Evolutionary conservation across 192 early-diverging fungal species (phyloP), one percentile per base, ranked within the genome.

Genomic region (Haplosporangium gracile): DNA sequence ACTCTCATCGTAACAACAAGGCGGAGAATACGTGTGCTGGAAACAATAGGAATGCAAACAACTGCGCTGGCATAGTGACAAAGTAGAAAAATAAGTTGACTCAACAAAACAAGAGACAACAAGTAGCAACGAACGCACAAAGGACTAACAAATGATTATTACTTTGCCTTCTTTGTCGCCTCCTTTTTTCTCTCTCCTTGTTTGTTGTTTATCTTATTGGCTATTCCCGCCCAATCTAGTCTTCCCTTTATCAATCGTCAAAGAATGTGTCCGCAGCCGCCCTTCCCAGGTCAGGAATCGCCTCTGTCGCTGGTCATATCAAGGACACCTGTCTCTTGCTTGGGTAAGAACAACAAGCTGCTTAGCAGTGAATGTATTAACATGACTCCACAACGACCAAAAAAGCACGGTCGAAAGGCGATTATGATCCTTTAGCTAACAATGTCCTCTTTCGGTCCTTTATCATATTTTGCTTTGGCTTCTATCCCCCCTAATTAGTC

Each of bases 311-410:
- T 20, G 88, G 88, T 29, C 91, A 91, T 78, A 89, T 93, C 78
- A 83, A 89, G 26, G 91, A 91, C 47, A 92, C 90, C 4, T 88
- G 87, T 18, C 87, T 85, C 51, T 65, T 92, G 11, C 81, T 92
- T 29, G 80, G 85, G 90, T 91, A 90, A 69, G 76, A 65, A 32
- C 60, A 65, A 57, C 55, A 26, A 0, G 29, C 32, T 32, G 9
- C 24, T 26, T 26, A 60, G 29, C 60, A 32, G 60, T 65, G 11
- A 65, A 32, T 3, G 60, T 65, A n/a, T 29, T 26, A 65, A 32
- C 60, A 65, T 32, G 60, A 65, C 29, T 57, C 51, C 32, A 24
- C 29, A 36, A n/a, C 32, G 20, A 49, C 4, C 5, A 20, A 57
- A 49, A 57, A 36, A 22, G 51, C 32, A 51, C 49, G 18, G 5